Conservation (phyloP, 768 basidiomycete species). For the Mycena pura region DNA sequence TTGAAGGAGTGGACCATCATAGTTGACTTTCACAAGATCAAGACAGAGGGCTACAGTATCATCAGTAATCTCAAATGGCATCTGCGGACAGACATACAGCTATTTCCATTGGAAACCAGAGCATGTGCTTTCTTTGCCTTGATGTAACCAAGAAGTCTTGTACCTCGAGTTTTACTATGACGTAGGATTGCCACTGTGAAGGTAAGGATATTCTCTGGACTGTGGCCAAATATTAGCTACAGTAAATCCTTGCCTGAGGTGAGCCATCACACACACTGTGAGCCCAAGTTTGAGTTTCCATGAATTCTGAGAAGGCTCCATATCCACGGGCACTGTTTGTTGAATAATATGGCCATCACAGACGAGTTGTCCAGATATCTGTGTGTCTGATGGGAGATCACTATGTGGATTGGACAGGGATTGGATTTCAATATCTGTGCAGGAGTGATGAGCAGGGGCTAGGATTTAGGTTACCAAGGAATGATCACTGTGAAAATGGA, state of each 20-base stretch:
- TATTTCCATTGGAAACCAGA: no score
- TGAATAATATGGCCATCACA: background rate
- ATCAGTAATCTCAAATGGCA: no score
- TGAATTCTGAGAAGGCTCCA: background rate
- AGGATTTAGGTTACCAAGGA: background rate
- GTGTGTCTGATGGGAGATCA: background rate
- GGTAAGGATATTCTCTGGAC: background rate
- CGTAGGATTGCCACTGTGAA: no score
- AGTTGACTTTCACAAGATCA: no score
- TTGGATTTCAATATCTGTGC: background rate
- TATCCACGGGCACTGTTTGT: background rate
- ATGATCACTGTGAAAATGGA: background rate
- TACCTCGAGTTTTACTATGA: no score
- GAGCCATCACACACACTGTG: background rate
- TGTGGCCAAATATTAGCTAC: background rate
- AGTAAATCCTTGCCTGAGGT: background rate
- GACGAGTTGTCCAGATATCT: background rate
- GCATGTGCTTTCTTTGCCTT: no score
- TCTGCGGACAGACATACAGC: no score
- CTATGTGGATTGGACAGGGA: background rate
- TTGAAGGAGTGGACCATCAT: no score
- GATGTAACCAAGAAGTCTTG: no score
- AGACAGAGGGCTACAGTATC: no score
- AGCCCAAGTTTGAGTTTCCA: background rate
- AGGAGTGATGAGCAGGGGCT: background rate